These are phyloP conservation scores for Podospora pseudopauciseta DNA, from an alignment of 495 filamentous ascomycete species.

Conservation along the genomic window DNA sequence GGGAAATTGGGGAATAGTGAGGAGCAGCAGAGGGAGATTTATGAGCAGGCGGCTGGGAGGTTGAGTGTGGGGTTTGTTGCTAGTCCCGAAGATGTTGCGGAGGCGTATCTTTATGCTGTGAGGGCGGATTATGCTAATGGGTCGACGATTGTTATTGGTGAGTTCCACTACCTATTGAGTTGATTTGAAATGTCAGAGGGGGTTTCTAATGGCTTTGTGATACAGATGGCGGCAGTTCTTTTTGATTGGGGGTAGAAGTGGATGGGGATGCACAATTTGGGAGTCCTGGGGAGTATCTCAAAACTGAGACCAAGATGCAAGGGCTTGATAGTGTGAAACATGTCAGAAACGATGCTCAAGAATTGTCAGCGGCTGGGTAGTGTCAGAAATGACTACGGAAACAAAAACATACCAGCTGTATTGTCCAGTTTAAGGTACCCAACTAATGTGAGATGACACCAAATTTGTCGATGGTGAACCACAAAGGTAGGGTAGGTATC, in stretches of 20 bases:
- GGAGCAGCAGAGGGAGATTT: conserved; percentile 33
- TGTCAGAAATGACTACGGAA: too few relatives aligned
- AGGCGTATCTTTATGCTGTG: conserved; percentile 57
- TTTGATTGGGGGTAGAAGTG: not conserved
- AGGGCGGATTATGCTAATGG: conserved; percentile 54
- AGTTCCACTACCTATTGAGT: too few relatives aligned
- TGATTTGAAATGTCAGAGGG: too few relatives aligned
- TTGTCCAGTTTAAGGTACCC: too few relatives aligned
- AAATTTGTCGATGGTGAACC: too few relatives aligned
- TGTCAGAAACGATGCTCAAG: too few relatives aligned
- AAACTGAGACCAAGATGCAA: not conserved
- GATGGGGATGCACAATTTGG: too few relatives aligned
- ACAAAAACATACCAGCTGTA: too few relatives aligned
- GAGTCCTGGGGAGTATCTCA: too few relatives aligned
- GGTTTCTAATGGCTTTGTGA: not conserved
- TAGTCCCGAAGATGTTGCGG: conserved; percentile 50
- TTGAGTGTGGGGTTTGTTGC: conserved; percentile 47
- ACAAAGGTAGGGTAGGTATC: too few relatives aligned
- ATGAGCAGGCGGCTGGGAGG: conserved; percentile 27
- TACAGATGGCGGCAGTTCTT: conserved; percentile 15
- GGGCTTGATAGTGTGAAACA: not conserved
- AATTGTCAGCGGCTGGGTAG: too few relatives aligned
- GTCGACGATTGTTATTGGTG: conserved; percentile 38
- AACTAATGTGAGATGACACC: not conserved
- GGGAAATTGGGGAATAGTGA: conserved; percentile 32